phyloP scores from a whole-genome alignment of 768 basidiomycete genomes.

The Coprinellus micaceus region DNA sequence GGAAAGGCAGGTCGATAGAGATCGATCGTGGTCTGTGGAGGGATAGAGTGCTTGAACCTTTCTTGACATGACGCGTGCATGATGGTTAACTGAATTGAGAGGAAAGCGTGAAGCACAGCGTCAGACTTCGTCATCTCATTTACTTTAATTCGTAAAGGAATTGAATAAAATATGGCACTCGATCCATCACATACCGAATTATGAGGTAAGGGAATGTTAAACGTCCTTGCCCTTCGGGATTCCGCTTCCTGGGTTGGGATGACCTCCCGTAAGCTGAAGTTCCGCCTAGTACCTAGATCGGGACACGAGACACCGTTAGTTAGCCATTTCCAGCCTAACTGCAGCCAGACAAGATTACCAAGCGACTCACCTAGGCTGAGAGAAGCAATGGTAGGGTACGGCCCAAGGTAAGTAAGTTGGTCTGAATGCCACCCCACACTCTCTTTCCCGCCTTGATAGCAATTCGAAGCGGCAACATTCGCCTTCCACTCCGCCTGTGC shows the following conservation, averaged over 20 bases:
- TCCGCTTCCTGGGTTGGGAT: conserved; percentile 59
- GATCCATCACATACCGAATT: conserved; percentile 57
- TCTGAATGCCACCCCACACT: conserved; percentile 82
- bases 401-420: conserved; percentile 76
- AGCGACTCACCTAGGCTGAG: conserved; percentile 62
- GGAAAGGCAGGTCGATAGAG: conserved; percentile 62
- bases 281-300: conserved; percentile 56
- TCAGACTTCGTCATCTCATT: neutral
- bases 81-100: conserved; percentile 56
- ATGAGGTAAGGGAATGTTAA: conserved; percentile 71
- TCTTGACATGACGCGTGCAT: conserved; percentile 89
- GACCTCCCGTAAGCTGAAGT: conserved; percentile 75
- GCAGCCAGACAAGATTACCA: neutral
- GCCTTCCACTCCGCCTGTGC: conserved; percentile 55
- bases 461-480: conserved; percentile 83
- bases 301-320: neutral
- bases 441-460: conserved; percentile 79
- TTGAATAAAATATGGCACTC: neutral
- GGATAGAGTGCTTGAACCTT: conserved; percentile 74
- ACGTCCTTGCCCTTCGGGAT: conserved; percentile 62
- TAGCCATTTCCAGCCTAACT: neutral
- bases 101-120: neutral
- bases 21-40: conserved; percentile 68
- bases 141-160: neutral
- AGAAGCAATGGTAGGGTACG: conserved; percentile 83